Base-by-base conservation (phyloP, 148 eudicot species). In the Chenopodium formosanum region DNA sequence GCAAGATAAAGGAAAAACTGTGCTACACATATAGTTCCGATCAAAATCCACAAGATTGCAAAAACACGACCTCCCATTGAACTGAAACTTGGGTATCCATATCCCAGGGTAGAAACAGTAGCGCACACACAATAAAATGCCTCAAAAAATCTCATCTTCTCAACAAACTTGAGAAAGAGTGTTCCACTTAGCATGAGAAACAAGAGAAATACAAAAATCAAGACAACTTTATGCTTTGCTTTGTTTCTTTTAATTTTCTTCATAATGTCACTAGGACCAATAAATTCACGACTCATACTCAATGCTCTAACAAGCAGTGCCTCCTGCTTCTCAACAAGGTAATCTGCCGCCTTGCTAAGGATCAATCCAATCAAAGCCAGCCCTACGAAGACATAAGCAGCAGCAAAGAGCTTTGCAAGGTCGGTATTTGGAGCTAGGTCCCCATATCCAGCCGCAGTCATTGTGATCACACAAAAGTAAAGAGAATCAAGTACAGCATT, bases 371-470 rank as follows among this genome's bases (percentile, higher is more conserved):
- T 71, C 14, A 94, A 46, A 63, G 94, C 90, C 92, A 92, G 88
- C 17, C 98, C 98, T 0, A 90, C 73, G 79, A 94, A 94, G 69
- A 92, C 98, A 83, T 89, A 94, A 40, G 83, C 91, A 84, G 92
- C 90, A 12, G 97, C 91, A 64, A 94, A 90, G 44, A 92, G 90
- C 83, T 94, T 92, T 9, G 92, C 52, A 22, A 78, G 69, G 14
- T 46, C 69, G 19, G 85, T 86, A 27, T 85, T 66, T 7, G 98
- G 98, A 29, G 86, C 89, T 9, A 94, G 91, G 83, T 94, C 98
- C 70, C 98, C 98, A 73, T 94, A 94, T 16, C 98, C 98, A 50
- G 89, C 94, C 1, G 94, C 87, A 3, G 97, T 94, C 97, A 91
- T 94, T 25, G 97, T 92, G 34, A 92, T 93, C 9, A 94, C 81